Evolutionary conservation across 2,329 filamentous ascomycete genomes (phyloP).

Genomic region (Bipolaris zeicola): DNA sequence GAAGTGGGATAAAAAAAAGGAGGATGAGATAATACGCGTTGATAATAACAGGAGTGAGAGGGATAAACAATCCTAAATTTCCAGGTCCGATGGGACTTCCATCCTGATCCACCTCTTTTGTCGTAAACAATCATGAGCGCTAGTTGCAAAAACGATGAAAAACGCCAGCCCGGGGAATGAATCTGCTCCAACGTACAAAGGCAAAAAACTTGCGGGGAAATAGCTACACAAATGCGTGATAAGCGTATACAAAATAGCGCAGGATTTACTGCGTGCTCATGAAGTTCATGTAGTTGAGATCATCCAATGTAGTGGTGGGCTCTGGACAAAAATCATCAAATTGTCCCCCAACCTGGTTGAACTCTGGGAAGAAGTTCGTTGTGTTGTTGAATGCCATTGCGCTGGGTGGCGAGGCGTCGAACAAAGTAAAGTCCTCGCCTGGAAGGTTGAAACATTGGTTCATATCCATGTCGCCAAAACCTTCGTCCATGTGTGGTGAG

Average conservation of each 20-base stretch:
- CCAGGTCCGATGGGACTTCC: conserved; percentile 7
- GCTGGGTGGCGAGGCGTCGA: conserved; percentile 37
- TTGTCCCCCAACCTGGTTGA: conserved; percentile 49
- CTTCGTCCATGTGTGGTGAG: conserved; percentile 69
- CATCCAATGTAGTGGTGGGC: conserved; percentile 39
- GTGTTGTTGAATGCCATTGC: conserved; percentile 33
- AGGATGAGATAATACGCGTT: conserved; percentile 23
- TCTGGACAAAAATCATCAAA: conserved; percentile 39
- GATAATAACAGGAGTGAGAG: conserved; percentile 21
- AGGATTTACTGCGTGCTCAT: conserved; percentile 30
- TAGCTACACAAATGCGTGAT: conserved; percentile 30
- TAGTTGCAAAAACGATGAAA: conserved; percentile 23
- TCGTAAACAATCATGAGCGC: conserved; percentile 21
- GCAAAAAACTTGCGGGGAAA: conserved; percentile 20
- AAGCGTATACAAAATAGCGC: conserved; percentile 23
- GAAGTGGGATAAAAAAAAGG: not conserved
- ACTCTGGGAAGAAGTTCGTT: conserved; percentile 48
- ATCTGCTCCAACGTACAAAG: conserved; percentile 14
- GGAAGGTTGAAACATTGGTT: conserved; percentile 39
- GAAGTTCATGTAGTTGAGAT: conserved; percentile 32
- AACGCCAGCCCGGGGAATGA: conserved; percentile 18
- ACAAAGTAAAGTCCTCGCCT: conserved; percentile 68
- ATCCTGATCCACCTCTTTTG: conserved; percentile 20
- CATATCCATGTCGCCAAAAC: conserved; percentile 58
- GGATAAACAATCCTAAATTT: conserved; percentile 18